Evolutionary conservation across 2,329 filamentous ascomycete genomes (phyloP), one percentile per base, ranked within the genome.

Genomic region (Exserohilum rostratum): DNA sequence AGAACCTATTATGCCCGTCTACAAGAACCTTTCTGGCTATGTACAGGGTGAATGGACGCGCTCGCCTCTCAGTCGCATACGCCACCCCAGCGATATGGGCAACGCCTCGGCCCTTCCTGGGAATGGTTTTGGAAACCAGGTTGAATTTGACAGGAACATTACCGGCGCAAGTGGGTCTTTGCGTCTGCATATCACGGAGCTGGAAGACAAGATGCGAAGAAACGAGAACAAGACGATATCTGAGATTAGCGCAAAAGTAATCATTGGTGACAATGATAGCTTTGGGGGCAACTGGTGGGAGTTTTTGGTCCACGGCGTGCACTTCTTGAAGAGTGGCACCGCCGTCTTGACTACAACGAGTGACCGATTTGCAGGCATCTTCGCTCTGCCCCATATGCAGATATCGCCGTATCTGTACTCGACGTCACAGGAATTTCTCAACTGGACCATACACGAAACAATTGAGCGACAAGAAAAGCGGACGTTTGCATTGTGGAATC

Each of bases 291-390:
- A 88, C 68, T 90, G 86, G 62, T 93, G 90, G 87, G 88, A 93
- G 63, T 86, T 96, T 77, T 83, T 85, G 46, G 77, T 96, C 45
- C 88, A 91, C 74, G 95, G 95, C 3, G 83, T 96, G 3, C 93
- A 98, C 77, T 96, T 92, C 81, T 87, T 89, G 33, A 83, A 84
- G n/a, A 85, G 89, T 58, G 95, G 95, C 1, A 85, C 87, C 12
- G 85, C 95, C 45, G 79, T 98, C 31, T 79, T 98, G 70, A 90
- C 89, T 1, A 97, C 93, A 0, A 93, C 92, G 43, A 97, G 92
- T 74, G 90, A 96, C 70, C 97, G 76, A 37, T 83, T 95, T 68
- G 86, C 89, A n/a, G 93, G 95, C 38, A 88, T 98, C 51, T 96
- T 96, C 72, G 90, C 88, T 2, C 79, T 98, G 42, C 93, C 95